A percentile compares a stretch with the other conserved stretches of the same genome.
phyloP scores from a whole-genome alignment of 2,329 filamentous ascomycete species.

The Mariannaea sp. region DNA sequence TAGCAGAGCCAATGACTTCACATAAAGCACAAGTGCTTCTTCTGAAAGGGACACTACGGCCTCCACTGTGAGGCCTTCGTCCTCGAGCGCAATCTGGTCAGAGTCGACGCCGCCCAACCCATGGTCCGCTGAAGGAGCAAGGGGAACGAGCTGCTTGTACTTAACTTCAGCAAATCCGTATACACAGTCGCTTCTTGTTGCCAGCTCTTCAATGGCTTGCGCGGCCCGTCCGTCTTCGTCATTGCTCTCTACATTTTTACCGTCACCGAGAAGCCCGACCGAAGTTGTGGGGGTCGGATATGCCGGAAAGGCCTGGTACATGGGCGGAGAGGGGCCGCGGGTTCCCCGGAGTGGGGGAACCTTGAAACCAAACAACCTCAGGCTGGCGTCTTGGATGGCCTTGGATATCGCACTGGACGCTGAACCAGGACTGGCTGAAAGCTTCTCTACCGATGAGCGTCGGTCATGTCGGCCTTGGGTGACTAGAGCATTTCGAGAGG shows the following conservation, averaged over 20 bases:
- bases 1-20: slow-evolving; percentile 88
- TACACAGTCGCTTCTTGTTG: slow-evolving; percentile 91
- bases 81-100: slow-evolving; percentile 60
- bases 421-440: slow-evolving; percentile 72
- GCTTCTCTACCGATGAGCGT: slow-evolving; percentile 78
- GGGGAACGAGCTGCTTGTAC: slow-evolving; percentile 92
- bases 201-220: slow-evolving; percentile 86
- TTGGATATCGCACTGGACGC: slow-evolving; percentile 92
- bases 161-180: slow-evolving; percentile 99
- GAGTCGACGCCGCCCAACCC: slow-evolving; percentile 66
- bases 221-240: slow-evolving; percentile 83
- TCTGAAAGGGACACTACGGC: slow-evolving; percentile 87
- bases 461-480: slow-evolving; percentile 75
- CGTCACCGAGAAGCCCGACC: slow-evolving; percentile 69
- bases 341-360: slow-evolving; percentile 67
- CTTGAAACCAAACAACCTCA: slow-evolving; percentile 72
- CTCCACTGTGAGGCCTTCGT: slow-evolving; percentile 82
- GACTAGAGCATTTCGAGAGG: slow-evolving; percentile 76
- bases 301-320: slow-evolving; percentile 81
- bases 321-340: slow-evolving; percentile 73
- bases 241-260: slow-evolving; percentile 56
- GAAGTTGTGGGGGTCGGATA: slow-evolving; percentile 73
- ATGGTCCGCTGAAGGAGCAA: slow-evolving; percentile 78
- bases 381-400: slow-evolving; percentile 90
- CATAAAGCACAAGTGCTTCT: slow-evolving; percentile 92